Percentiles rank a stretch among this genome's conserved stretches.
phyloP scores from a whole-genome alignment of 768 basidiomycete genomes.

The Russula foetens region DNA sequence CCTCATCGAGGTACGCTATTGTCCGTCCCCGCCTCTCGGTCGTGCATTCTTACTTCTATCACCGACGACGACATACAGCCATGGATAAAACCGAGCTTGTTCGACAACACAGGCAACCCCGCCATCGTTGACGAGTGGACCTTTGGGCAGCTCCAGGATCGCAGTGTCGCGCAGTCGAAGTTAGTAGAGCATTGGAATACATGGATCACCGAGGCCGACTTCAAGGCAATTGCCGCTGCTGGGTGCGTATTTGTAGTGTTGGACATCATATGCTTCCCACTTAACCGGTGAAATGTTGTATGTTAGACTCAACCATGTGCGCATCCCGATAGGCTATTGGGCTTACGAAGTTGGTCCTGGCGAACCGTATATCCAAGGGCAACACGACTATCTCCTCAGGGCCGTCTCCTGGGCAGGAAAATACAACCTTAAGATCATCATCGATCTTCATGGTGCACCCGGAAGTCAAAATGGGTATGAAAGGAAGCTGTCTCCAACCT shows the following conservation, averaged over 20 bases:
- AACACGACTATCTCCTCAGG: conserved; percentile 57
- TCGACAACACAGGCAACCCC: conserved; percentile 52
- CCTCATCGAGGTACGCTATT: conserved; percentile 37
- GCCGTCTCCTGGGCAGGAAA: conserved; percentile 64
- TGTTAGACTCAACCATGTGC: conserved; percentile 73
- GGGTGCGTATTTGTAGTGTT: conserved; percentile 38
- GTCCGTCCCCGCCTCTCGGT: neutral
- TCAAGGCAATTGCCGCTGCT: conserved; percentile 62
- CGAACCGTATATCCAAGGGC: conserved; percentile 74
- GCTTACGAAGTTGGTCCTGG: conserved; percentile 73
- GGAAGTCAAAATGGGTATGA: conserved; percentile 80
- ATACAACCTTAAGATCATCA: conserved; percentile 68
- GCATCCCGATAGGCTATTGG: conserved; percentile 87
- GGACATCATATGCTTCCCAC: neutral
- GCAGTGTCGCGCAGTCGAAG: conserved; percentile 37
- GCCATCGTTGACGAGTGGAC: conserved; percentile 73
- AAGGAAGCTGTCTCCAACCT: neutral
- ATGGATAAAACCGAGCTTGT: conserved; percentile 73
- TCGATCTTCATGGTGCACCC: conserved; percentile 66
- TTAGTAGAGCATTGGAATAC: conserved; percentile 72
- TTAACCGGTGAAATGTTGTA: neutral
- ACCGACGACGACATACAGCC: conserved; percentile 35
- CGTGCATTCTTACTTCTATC: too few relatives aligned
- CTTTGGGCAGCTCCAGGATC: conserved; percentile 55
- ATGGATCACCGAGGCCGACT: conserved; percentile 84